Evolutionary conservation across 495 filamentous ascomycete genomes (phyloP).

Genomic region (Penicillium simplicissimum): DNA sequence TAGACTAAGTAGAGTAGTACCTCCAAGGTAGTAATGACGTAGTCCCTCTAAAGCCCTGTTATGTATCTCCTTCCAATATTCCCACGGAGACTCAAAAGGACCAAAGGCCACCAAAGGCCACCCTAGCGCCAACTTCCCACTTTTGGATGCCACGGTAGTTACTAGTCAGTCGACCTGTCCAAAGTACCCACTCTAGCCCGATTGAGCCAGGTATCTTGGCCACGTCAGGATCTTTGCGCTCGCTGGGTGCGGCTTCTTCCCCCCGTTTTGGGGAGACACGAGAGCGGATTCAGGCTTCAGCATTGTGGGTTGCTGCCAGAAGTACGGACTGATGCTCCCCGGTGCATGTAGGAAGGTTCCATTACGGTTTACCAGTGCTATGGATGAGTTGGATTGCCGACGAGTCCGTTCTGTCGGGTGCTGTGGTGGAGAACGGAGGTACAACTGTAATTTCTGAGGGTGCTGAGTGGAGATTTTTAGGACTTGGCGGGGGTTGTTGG

Average conservation of each 20-base stretch:
- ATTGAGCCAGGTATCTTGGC: neutral
- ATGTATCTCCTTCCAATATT: neutral
- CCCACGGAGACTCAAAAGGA: neutral
- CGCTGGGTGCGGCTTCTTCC: neutral
- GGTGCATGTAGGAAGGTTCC: too few relatives aligned
- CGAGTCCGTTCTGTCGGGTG: constrained; percentile 2
- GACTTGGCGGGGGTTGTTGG: neutral
- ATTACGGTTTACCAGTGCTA: neutral
- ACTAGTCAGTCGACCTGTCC: neutral
- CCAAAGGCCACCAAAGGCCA: neutral
- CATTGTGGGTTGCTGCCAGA: neutral
- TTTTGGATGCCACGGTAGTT: too few relatives aligned
- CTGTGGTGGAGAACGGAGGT: neutral
- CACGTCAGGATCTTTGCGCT: constrained; percentile 6
- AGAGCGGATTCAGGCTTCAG: neutral
- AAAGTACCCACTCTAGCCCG: constrained; percentile 4
- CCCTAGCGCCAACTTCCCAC: neutral
- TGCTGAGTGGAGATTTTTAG: neutral
- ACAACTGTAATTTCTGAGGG: neutral
- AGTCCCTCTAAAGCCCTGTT: neutral
- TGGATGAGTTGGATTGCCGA: neutral
- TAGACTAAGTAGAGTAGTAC: too few relatives aligned
- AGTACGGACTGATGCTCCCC: neutral
- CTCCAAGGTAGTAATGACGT: too few relatives aligned
- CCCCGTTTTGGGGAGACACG: neutral